Base-by-base conservation (phyloP, 2,329 filamentous ascomycete species). In the Alternaria sp. region DNA sequence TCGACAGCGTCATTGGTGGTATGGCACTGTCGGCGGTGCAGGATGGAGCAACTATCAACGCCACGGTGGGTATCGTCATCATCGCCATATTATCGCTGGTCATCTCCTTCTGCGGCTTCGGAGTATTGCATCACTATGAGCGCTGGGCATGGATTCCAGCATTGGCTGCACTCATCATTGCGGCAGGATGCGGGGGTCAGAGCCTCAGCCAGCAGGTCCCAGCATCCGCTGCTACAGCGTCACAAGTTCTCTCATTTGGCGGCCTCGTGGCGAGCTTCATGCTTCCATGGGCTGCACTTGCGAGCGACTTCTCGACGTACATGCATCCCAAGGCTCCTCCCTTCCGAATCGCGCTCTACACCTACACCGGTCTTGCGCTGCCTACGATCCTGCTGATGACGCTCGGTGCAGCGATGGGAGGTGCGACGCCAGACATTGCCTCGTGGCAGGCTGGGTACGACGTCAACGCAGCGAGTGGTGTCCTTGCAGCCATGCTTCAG, bases 231-330 rank as follows among this genome's bases (percentile, higher is more conserved):
- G 74, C 77, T 5, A 81, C 82, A 1, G 83, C 86, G 0, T 73
- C 80, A 2, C 77, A 81, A 11, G 77, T 89, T 3, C 72, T 90
- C 6, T 85, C 82, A 28, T 90, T 88, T 65, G 87, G 83, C 51
- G 88, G 87, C 79, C 84, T 89, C 55, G 84, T 90, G 5, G 87
- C 88, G 0, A 86, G 86, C 0, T 90, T 89, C 72, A 86, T 89
- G 81, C 83, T 91, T 2, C 88, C 89, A 0, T 91, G 86, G 83
- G 86, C 84, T 5, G 84, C 83, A 2, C 80, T 89, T 23, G 83
- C 86, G 0, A 88, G 86, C 19, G 88, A 90, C 71, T 85, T 90
- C 59, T 86, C 86, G 0, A 87, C 87, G 0, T 90, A 90, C 69
- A 83, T 89, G 58, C 82, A 86, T 55, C 87, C 87, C 21, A 83